Percentiles rank a stretch among this genome's conserved stretches.
These are phyloP conservation scores for Corymbia calophylla DNA, from an alignment of 441 rosid species.

Conservation along the genomic window DNA sequence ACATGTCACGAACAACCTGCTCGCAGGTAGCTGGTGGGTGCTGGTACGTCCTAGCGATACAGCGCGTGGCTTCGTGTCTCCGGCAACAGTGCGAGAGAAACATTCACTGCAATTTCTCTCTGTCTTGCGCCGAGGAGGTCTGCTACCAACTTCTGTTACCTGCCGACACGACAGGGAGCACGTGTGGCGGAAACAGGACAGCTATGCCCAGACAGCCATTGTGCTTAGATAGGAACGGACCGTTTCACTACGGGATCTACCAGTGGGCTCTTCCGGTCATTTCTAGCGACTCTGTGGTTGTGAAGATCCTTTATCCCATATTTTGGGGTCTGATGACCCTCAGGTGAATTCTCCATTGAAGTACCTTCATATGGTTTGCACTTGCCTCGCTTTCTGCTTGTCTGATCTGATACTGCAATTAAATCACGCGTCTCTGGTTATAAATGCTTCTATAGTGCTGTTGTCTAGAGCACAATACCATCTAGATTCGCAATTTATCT, in stretches of 20 bases:
- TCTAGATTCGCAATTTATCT: neutral
- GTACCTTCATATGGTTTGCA: neutral
- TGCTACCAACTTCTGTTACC: slow-evolving; percentile 40
- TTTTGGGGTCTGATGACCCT: slow-evolving; percentile 77
- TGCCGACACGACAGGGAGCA: slow-evolving; percentile 8
- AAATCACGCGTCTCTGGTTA: neutral
- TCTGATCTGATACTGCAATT: neutral
- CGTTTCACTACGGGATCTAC: slow-evolving; percentile 57
- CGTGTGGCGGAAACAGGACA: slow-evolving; percentile 39
- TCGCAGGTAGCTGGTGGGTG: slow-evolving; percentile 68
- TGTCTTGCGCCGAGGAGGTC: slow-evolving; percentile 53
- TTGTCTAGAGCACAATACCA: neutral
- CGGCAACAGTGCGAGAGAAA: slow-evolving; percentile 31
- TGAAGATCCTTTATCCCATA: slow-evolving; percentile 64
- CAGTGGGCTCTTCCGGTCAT: slow-evolving; percentile 64
- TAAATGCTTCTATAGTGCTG: neutral
- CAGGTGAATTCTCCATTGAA: slow-evolving; percentile 22
- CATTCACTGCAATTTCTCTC: slow-evolving; percentile 28
- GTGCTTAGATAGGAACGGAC: slow-evolving; percentile 50
- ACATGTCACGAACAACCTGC: neutral
- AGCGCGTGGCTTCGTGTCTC: slow-evolving; percentile 56
- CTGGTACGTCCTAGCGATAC: slow-evolving; percentile 75
- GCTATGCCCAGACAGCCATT: slow-evolving; percentile 15
- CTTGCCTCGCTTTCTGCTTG: neutral
- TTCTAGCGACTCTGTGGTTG: slow-evolving; percentile 52